Base-by-base conservation (phyloP, 371 early-diverging fungal genomes). In the Mucor ambiguus region DNA sequence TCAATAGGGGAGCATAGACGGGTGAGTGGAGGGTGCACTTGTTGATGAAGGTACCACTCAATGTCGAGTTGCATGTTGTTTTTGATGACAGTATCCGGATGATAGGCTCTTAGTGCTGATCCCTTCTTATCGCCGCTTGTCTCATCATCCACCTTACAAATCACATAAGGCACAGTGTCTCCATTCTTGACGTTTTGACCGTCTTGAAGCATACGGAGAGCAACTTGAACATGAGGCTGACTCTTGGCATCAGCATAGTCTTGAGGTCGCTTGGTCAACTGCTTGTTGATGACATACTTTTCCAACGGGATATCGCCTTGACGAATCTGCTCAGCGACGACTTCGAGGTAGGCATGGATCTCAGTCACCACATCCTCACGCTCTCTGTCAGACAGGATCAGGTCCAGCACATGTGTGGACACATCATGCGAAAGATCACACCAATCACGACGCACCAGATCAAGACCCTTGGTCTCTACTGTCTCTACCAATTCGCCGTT, bases 371-470 rank as follows among this genome's bases (percentile, higher is more conserved):
- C 89, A 7, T 91, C 89, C 58, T 95, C 96, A 5, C 91, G 85
- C 52, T 89, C 87, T 41, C 80, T 81, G 9, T 85, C 83, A 0
- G 92, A 89, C 30, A 98, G 87, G 44, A 98, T 90, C 66, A 89
- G 86, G 12, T 89, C 71, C 55, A 99, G 80, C n/a, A 87, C 89
- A 72, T 82, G 87, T 82, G 84, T 79, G 10, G 95, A 96, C 4
- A 94, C 92, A 49, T 97, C 95, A 61, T 92, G 93, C 28, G 95
- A 93, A 38, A 97, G 83, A 24, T 84, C 94, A 79, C 98, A 99
- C 97, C 99, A 99, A 82, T 99, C 99, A 68, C 99, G 84, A 69
- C 99, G 89, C 0, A 98, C 98, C 66, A 97, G 82, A 79, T 99
- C 99, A 60, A 99, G 87, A 57, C 99, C 99, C 75, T 99, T 99